These are phyloP conservation scores for Pleurotus tuber-regium DNA, from an alignment of 768 basidiomycete genomes.

Conservation along the genomic window DNA sequence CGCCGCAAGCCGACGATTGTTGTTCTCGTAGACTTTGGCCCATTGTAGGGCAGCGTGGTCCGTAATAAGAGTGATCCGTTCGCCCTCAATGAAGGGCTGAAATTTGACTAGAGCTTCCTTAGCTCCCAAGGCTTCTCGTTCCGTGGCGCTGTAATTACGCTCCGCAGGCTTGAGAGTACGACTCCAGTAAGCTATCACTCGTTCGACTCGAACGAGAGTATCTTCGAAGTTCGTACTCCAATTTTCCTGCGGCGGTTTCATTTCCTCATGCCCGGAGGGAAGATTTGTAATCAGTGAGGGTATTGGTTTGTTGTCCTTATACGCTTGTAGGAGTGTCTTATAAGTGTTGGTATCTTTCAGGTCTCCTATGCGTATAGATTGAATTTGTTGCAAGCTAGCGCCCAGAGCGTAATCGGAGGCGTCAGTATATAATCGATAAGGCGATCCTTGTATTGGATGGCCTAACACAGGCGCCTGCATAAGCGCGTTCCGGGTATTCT, in stretches of 20 bases:
- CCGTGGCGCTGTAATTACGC: no score
- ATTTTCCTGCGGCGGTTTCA: no score
- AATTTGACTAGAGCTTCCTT: no score
- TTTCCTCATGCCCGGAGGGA: no score
- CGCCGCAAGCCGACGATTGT: no score
- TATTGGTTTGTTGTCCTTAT: constrained; percentile 5
- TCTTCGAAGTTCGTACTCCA: no score
- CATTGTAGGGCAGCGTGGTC: no score
- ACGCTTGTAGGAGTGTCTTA: constrained; percentile 5
- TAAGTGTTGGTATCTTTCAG: constrained; percentile 15
- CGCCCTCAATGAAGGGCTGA: constrained; percentile 23
- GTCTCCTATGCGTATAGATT: constrained; percentile 7
- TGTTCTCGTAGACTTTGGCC: constrained; percentile 17
- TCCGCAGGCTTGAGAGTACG: no score
- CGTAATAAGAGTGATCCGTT: constrained; percentile 20
- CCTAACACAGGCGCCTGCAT: constrained; percentile 19
- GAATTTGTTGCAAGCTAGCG: constrained; percentile 14
- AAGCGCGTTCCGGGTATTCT: constrained; percentile 17
- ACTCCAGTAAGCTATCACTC: no score
- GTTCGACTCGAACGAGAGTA: not conserved
- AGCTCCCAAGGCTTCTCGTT: no score
- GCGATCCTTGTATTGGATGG: no score
- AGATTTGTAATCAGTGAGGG: not conserved
- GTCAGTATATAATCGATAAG: constrained; percentile 27
- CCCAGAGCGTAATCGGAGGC: constrained; percentile 11